A percentile compares a stretch with the other conserved stretches of the same genome.
Evolutionary conservation across 2,329 filamentous ascomycete species (phyloP).

Genomic region (Neoarthrinium moseri): DNA sequence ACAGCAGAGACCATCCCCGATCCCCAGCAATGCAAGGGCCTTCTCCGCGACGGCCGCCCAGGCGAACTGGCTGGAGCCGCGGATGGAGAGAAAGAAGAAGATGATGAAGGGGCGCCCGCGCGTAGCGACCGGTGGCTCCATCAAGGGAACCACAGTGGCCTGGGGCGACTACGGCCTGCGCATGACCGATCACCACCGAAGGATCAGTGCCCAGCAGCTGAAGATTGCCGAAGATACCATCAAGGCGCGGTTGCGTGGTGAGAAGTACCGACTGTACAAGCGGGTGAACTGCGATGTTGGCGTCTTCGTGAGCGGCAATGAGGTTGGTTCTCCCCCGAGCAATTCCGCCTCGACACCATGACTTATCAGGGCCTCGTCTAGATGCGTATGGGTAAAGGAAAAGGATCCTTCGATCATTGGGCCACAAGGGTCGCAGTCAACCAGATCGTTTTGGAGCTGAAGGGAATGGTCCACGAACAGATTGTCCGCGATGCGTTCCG

Average conservation of each 20-base stretch:
- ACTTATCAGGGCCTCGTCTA: too few relatives aligned
- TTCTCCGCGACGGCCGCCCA: slow-evolving; percentile 69
- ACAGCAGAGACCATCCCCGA: slow-evolving; percentile 23
- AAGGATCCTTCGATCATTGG: slow-evolving; percentile 97
- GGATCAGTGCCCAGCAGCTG: slow-evolving; percentile 82
- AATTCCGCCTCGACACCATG: too few relatives aligned
- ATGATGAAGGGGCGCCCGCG: slow-evolving; percentile 90
- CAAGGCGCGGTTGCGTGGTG: slow-evolving; percentile 79
- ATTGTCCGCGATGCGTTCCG: slow-evolving; percentile 91
- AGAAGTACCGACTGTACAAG: slow-evolving; percentile 91
- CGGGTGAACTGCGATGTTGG: slow-evolving; percentile 89
- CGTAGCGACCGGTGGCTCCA: slow-evolving; percentile 86
- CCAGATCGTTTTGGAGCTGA: slow-evolving; percentile 89
- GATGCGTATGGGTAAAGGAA: slow-evolving; percentile 99
- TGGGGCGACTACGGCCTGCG: slow-evolving; percentile 96
- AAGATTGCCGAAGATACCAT: slow-evolving; percentile 94
- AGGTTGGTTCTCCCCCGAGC: too few relatives aligned
- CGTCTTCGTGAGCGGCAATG: slow-evolving; percentile 93
- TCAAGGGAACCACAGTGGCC: slow-evolving; percentile 88
- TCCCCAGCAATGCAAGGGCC: slow-evolving; percentile 50
- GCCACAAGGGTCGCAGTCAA: slow-evolving; percentile 85
- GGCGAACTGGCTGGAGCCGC: slow-evolving; percentile 80
- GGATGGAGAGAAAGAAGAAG: slow-evolving; percentile 71
- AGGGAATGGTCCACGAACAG: slow-evolving; percentile 91
- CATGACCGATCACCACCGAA: slow-evolving; percentile 89